Conservation (phyloP, 768 basidiomycete genomes). For the Neoboletus brunneissimus region DNA sequence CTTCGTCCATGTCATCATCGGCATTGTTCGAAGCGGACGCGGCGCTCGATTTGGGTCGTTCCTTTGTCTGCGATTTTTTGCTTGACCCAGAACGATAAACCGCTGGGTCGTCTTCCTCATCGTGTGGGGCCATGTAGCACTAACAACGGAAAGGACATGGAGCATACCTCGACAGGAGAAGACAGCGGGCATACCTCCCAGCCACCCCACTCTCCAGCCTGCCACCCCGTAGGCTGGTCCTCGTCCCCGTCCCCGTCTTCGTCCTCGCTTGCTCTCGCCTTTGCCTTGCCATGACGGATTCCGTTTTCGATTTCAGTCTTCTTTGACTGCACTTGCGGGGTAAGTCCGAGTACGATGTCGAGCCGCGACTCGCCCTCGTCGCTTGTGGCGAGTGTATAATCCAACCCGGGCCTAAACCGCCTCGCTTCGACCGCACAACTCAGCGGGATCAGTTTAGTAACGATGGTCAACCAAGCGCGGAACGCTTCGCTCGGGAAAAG, state of each 20-base stretch:
- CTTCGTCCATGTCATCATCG: conserved; percentile 17
- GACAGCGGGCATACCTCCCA: conserved; percentile 70
- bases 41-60: conserved; percentile 10
- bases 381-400: conserved; percentile 91
- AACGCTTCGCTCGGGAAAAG: conserved; percentile 81
- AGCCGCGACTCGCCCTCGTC: conserved; percentile 78
- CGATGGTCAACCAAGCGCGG: conserved; percentile 81
- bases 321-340: conserved; percentile 50
- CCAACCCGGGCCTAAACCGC: conserved; percentile 87
- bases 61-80: conserved; percentile 31
- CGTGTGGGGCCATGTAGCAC: conserved; percentile 95
- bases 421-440: conserved; percentile 76
- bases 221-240: conserved; percentile 52
- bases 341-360: conserved; percentile 85
- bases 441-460: conserved; percentile 71
- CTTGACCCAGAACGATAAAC: conserved; percentile 73
- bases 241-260: conserved; percentile 31
- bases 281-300: conserved; percentile 27
- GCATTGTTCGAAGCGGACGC: conserved; percentile 14
- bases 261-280: conserved; percentile 18
- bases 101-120: conserved; percentile 93
- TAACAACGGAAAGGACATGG: conserved; percentile 26
- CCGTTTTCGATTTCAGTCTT: conserved; percentile 12
- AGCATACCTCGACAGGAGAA: background rate
- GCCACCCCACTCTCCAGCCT: conserved; percentile 79